Evolutionary conservation across 768 basidiomycete genomes (phyloP), one percentile per base, ranked within the genome.

Genomic region (Russula sp.): DNA sequence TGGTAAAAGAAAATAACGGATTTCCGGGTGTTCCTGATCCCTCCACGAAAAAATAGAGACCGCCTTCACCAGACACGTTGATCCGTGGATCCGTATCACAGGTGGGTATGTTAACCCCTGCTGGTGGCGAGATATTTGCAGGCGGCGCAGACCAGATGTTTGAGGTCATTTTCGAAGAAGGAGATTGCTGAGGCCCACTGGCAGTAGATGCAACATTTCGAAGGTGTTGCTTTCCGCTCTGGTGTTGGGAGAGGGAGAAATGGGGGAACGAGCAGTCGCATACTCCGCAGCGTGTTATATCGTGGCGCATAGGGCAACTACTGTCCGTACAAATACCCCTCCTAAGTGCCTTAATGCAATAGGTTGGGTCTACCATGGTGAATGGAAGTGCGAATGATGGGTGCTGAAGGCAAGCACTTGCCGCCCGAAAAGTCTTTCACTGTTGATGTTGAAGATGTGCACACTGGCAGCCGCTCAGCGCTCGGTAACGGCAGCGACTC

Each of bases 191-290:
- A 5, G 22, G 54, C 49, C 11, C n/a, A n/a, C n/a, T n/a, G n/a
- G n/a, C 32, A 32, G 32, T 32, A 32, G 32, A 32, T 32, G 32
- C 9, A 32, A 57, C 49, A 28, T 61, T 60, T 14, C 20, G 30
- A 22, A 65, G 54, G 34, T 65, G 64, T 2, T 18, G 34, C 38
- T 3, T 57, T 24, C 54, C 54, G 9, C 16, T 57, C 22, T 34
- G 9, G 44, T 65, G 64, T 57, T 57, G 54, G 7, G 10, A 5
- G 40, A 61, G 13, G 8, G 24, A 6, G 11, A 40, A 22, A 18
- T 9, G 32, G 8, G 64, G 40, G n/a, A 61, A 61, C 4, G 54
- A 36, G 18, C 64, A 59, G 5, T 59, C 26, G 62, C 73, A 74
- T 2, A 53, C 34, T 18, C 66, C 49, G 61, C 73, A 74, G 28